phyloP scores from a whole-genome alignment of 129 eudicot species.

The sunflower (Helianthus annuus) region DNA sequence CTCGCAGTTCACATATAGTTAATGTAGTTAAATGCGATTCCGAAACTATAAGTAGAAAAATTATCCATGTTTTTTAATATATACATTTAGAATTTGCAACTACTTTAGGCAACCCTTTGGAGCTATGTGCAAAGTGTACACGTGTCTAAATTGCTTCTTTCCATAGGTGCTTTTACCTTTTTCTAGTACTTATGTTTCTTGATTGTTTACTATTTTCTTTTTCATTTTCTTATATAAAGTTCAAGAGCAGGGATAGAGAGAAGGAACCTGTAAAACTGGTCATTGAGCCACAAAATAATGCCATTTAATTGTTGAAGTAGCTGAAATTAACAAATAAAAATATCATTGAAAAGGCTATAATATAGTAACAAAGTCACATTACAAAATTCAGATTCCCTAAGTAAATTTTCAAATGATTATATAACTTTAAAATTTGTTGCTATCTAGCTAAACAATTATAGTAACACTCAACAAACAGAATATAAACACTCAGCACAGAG shows the following conservation, averaged over 20 bases:
- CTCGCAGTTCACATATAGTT: not conserved
- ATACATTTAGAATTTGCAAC: not conserved
- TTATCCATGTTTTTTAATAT: not conserved
- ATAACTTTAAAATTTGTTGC: not conserved
- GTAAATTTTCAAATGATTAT: not conserved
- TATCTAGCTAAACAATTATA: not conserved
- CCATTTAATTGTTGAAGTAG: constrained; percentile 25
- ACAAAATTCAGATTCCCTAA: not conserved
- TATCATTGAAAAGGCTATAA: not conserved
- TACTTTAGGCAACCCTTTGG: not conserved
- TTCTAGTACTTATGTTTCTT: not conserved
- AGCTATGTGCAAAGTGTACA: not conserved
- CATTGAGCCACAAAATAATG: not conserved
- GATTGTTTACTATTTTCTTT: not conserved
- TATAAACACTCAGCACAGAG: not conserved
- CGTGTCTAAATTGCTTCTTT: not conserved
- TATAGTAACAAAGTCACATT: not conserved
- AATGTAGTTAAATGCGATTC: not conserved
- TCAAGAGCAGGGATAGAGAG: not conserved
- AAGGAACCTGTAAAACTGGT: constrained; percentile 30
- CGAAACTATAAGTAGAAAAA: not conserved
- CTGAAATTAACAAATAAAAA: constrained; percentile 18
- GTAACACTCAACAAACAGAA: not conserved
- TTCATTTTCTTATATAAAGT: constrained; percentile 1
- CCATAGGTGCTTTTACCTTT: not conserved